Base-by-base conservation (phyloP, 208 protist genomes). In the Leishmania aethiopica region DNA sequence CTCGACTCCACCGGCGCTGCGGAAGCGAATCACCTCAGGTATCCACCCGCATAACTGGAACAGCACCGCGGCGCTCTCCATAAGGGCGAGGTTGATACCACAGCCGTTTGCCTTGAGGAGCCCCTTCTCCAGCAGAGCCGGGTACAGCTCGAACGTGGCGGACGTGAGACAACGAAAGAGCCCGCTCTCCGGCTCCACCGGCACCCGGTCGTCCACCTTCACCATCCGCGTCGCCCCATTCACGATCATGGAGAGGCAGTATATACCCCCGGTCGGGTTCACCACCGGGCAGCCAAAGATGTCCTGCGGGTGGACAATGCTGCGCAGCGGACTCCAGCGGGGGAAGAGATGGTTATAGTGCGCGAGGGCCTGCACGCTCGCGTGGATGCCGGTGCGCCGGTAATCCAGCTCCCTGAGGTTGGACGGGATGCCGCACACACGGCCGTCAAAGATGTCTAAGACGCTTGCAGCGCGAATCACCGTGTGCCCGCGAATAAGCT, bases 21-120 rank as follows among this genome's bases (percentile, higher is more conserved):
- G 25, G 37, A 84, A 80, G 51, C 37, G 75, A 7, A 82, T 82
- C 37, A 40, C 35, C 80, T 93, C 88, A 11, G 94, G 92, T 25
- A 97, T 85, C 92, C 92, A 97, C 8, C 92, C 94, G 75, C 86
- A 92, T 37, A 97, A 79, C 76, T 93, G 90, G 78, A 94, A 95
- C 53, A 97, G 75, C 66, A 96, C 93, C 64, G 78, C 86, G 75
- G 78, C 80, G 78, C 88, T 93, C 80, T 85, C 94, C 78, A 91
- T 96, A 3, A 94, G 91, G 42, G 90, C 83, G 79, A 95, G 91
- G 60, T 92, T 88, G 79, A 96, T 94, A 62, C 86, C 92, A 62
- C 92, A 92, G 28, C 92, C 91, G 78, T 92, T 94, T 3, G 95
- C 90, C 80, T 96, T 98, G 49, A 98, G 89, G 82, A 86, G 78